Evolutionary conservation across 108 stramenopile genomes (phyloP), one percentile per base, ranked within the genome.

Genomic region (Poteriospumella lacustris): DNA sequence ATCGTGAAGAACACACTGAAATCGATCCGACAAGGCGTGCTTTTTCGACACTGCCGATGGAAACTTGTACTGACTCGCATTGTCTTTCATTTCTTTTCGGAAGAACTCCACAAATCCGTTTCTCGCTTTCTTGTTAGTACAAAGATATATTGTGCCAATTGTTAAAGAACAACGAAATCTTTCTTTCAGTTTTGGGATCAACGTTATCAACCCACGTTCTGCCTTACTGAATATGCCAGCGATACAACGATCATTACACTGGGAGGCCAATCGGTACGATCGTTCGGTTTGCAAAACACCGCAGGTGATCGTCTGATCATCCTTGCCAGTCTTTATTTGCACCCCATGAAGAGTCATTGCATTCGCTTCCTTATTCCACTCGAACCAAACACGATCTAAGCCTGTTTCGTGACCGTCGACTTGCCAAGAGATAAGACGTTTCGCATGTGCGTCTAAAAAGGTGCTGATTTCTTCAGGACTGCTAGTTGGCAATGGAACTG

Each of bases 271-370:
- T 9, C 15, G 19, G 9, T 52, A 15, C 15, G 47, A 9, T 52
- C 64, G 64, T 19, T 67, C 39, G 19, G 64, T 67, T 19, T 9
- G 15, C 12, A 67, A 31, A 38, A 67, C 64, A 41, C 64, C 64
- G 15, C 39, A 67, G 9, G 64, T 67, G 40, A 67, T 67, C 36
- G 36, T 38, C 19, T 67, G 36, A 40, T 38, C 40, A 15, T 67
- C 64, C 40, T 67, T 67, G 36, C 64, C 64, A 15, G 64, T 40
- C 40, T 67, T 67, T 9, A 67, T 41, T 67, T 67, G 64, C 15
- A 41, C 64, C 9, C 19, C 64, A 41, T 67, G 36, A 38, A 67
- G 40, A 52, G 47, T 52, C 47, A 52, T 52, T 52, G 19, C 15
- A 52, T 15, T 15, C 15, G 9, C 19, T 15, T 52, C 47, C 9